Percentiles rank a stretch among this genome's conserved stretches.
phyloP scores from a whole-genome alignment of 208 protist genomes.

The Leishmania mexicana region DNA sequence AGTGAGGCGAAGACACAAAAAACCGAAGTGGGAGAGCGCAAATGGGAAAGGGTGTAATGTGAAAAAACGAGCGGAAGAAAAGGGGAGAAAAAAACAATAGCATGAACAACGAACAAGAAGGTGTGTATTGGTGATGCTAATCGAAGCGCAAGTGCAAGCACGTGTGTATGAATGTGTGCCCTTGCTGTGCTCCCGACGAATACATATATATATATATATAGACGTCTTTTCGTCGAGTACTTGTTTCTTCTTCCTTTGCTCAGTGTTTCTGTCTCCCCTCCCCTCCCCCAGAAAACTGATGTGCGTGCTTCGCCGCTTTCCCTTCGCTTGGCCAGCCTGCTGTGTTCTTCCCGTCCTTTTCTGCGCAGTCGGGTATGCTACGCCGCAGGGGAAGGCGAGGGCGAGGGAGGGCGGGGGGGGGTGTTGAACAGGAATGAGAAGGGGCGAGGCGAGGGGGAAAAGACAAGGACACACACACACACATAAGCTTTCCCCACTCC shows the following conservation, averaged over 20 bases:
- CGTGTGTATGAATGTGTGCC: background rate
- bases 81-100: conserved; percentile 6
- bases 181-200: background rate
- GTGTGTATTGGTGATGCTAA: background rate
- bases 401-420: too few relatives aligned
- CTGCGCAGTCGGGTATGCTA: background rate
- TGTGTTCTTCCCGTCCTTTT: too few relatives aligned
- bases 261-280: too few relatives aligned
- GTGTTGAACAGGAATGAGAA: background rate
- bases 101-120: background rate
- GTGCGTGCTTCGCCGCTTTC: too few relatives aligned
- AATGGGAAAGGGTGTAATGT: background rate
- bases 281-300: too few relatives aligned
- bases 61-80: conserved; percentile 15
- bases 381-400: background rate
- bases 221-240: too few relatives aligned
- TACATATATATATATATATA: too few relatives aligned
- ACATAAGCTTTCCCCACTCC: background rate
- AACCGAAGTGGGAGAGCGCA: background rate
- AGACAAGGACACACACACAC: background rate
- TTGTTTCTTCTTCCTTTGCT: too few relatives aligned
- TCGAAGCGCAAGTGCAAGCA: background rate
- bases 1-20: background rate
- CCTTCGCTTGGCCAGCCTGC: too few relatives aligned
- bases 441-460: too few relatives aligned